Base-by-base conservation (phyloP, 1,284 basidiomycete species). In the Ustilago hordei region DNA sequence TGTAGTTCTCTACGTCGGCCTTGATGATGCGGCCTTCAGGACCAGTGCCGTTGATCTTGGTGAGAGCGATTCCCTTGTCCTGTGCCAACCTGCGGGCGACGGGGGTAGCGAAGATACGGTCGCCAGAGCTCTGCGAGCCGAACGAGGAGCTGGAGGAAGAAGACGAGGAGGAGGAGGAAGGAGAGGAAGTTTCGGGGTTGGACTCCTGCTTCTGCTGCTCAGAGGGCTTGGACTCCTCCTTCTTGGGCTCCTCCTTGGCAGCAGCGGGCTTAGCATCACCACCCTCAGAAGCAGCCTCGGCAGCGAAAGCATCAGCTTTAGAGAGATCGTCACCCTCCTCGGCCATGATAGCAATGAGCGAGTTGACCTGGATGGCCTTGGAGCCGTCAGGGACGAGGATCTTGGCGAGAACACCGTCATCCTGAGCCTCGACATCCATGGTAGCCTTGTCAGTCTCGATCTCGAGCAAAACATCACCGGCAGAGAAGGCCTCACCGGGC, bases 81-180 rank as follows among this genome's bases (percentile, higher is more conserved):
- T 97, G 89, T 38, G 97, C 97, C 85, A 99, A 92, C 88, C 95
- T 95, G 89, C 96, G 96, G 31, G 96, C 97, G 73, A 98, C 90
- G 38, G 97, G 96, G 31, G 93, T 92, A 15, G 95, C 96, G 84
- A 97, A 95, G 88, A 98, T 95, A 77, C 79, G 79, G 54, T 80
- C 63, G 65, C 79, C 67, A 4, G 84, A 69, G 48, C 67, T 61
- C 38, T 58, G 52, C 38, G 65, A 65, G 41, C 62, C 65, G 84
- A 28, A 85, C 72, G 55, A 84, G 43, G 50, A 69, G 41, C 54
- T 31, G 34, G 63, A 65, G 8, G 65, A 55, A 3, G 59, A 58
- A 7, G 65, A 60, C 8, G 71, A 71, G 1, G 70, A 69, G 4
- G 73, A 64, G 2, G 66, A 57, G 6, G 73, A 50, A 7, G 61